These are phyloP conservation scores for Candolleomyces eurysporus DNA, from an alignment of 768 basidiomycete genomes.

Conservation along the genomic window DNA sequence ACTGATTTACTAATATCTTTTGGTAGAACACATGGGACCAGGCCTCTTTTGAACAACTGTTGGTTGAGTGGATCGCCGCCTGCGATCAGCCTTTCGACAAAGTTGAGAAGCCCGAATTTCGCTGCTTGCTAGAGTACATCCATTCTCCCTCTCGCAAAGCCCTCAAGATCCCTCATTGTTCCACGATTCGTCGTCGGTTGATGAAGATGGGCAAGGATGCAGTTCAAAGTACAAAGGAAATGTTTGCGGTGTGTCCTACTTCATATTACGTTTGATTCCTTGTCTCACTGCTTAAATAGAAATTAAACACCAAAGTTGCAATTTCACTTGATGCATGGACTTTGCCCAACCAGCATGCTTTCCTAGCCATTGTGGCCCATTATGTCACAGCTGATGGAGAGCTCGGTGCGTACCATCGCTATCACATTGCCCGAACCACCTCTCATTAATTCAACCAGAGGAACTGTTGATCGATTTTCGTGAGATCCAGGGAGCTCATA, in stretches of 20 bases:
- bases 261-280: no score
- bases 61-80: constrained; percentile 16
- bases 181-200: constrained; percentile 1
- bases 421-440: not conserved
- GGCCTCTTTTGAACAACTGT: constrained; percentile 13
- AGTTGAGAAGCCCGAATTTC: constrained; percentile 19
- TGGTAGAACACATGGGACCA: constrained; percentile 16
- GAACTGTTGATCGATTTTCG: constrained; percentile 35
- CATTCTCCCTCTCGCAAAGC: constrained; percentile 6
- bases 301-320: not conserved
- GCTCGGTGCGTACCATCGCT: not conserved
- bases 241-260: not conserved
- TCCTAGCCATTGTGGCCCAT: not conserved
- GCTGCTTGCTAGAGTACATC: constrained; percentile 14
- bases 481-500: constrained; percentile 31
- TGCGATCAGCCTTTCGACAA: constrained; percentile 20
- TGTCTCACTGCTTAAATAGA: not conserved
- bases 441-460: constrained; percentile 17
- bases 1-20: not conserved
- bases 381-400: not conserved
- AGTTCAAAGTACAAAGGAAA: not conserved
- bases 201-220: constrained; percentile 6
- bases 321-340: not conserved
- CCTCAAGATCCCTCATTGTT: constrained; percentile 8
- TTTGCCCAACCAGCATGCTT: not conserved